Evolutionary conservation across 2,329 filamentous ascomycete species (phyloP), one percentile per base, ranked within the genome.

Genomic region (Colletotrichum cereale): DNA sequence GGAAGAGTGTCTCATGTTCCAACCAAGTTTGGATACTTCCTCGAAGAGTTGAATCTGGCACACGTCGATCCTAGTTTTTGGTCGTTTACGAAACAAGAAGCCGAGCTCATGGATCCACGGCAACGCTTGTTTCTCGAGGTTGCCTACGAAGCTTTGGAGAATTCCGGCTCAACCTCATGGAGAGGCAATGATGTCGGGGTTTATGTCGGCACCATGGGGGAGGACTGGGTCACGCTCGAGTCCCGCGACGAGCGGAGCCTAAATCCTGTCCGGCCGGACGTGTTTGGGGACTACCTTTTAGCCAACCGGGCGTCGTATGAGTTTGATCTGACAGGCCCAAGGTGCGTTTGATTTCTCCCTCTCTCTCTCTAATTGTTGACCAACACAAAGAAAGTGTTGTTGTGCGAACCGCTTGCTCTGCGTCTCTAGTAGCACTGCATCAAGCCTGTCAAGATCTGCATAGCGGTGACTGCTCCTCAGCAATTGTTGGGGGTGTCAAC

Each of bases 391-490:
- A 36, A 42, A 78, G 78, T 36, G 71, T 76, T 42, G 75, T 75
- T 1, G 75, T 84, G 8, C 78, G 80, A n/a, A 85, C 84, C 0
- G 84, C 79, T 2, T 83, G 83, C 60, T 84, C 82, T 0, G 79
- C 82, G 3, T 78, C 81, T 8, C 61, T 84, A 16, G 75, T 79
- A 2, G 78, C 73, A 6, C 72, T 85, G 7, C 77, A 84, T 57
- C 75, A 80, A 36, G 82, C 82, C 11, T 82, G 80, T n/a, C 75
- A 79, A 26, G 79, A 67, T 31, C 68, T 77, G n/a, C 76, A 71
- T 21, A 62, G 58, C 31, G 76, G 78, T 2, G 76, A 79, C 34
- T 77, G 78, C 48, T 57, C 64, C 2, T 73, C 76, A 53, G 81
- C 82, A 8, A 36, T 84, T 11, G 82, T 83, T 7, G 80, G 77